These are phyloP conservation scores for Neonothopanus nambi DNA, from an alignment of 1,284 basidiomycete species.

Conservation along the genomic window DNA sequence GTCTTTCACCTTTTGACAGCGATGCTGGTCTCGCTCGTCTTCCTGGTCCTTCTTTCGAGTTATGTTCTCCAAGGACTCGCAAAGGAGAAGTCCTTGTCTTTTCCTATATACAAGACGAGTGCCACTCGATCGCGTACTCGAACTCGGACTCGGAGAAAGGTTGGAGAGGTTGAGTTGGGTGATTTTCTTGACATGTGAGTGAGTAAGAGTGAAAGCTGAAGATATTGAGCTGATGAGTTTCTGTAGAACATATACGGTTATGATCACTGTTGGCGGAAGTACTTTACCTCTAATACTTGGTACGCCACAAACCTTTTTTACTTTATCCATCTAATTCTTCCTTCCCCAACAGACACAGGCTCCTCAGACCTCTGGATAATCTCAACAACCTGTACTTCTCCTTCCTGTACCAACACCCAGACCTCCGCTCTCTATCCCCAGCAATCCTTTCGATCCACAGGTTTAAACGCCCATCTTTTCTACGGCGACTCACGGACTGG, in stretches of 20 bases:
- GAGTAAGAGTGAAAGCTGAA: not conserved
- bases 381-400: slow-evolving; percentile 41
- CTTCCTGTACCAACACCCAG: slow-evolving; percentile 22
- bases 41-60: no score
- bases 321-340: no score
- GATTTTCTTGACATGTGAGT: slow-evolving; percentile 50
- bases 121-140: slow-evolving; percentile 20
- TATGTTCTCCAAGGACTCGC: no score
- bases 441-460: slow-evolving; percentile 36
- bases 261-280: slow-evolving; percentile 42
- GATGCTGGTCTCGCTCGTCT: no score
- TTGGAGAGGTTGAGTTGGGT: slow-evolving; percentile 35
- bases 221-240: not conserved
- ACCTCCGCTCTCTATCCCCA: slow-evolving; percentile 35
- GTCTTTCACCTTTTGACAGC: no score
- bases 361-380: slow-evolving; percentile 62
- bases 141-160: slow-evolving; percentile 24
- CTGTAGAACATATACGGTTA: slow-evolving; percentile 47
- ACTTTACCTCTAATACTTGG: slow-evolving; percentile 46
- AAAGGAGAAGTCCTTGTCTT: not conserved
- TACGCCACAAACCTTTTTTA: slow-evolving; percentile 24
- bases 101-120: not conserved
- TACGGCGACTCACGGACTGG: slow-evolving; percentile 60
- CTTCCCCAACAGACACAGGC: slow-evolving; percentile 44
- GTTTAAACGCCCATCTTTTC: slow-evolving; percentile 38